Evolutionary conservation across 805 yeast species (phyloP), one percentile per base, ranked within the genome.

Genomic region (Kluyveromyces nonfermentans): DNA sequence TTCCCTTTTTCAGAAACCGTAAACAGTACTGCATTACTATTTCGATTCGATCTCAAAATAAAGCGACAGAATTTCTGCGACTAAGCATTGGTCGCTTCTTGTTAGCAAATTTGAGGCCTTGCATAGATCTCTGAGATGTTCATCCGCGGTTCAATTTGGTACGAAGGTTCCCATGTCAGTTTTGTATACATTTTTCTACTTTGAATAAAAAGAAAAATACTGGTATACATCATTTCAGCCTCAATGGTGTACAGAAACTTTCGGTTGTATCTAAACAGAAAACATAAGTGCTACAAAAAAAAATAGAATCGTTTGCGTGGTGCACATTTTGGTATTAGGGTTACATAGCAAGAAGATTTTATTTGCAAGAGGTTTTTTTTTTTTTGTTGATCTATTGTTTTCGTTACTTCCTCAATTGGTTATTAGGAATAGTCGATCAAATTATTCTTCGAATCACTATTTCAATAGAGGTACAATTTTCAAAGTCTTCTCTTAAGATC

Each of bases 371-470:
- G 30, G 30, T 25, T 22, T 7, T 7, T 22, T 22, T 22, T 25
- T 25, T 25, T 25, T 25, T 25, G 9, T 25, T 25, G 30, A 25
- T 25, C 30, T 38, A 38, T 38, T 38, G 41, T 38, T 38, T 33
- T 38, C 28, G 34, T 38, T 38, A 38, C 41, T 38, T 38, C 41
- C 41, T 28, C 41, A 38, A 38, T 30, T 14, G 41, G 41, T 38
- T 31, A 38, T 14, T 38, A 28, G 25, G 25, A n/a, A 16, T 14
- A 18, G 9, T 33, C n/a, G 35, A 33, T 33, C 20, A 16, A 33
- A 18, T 33, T 33, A 16, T 15, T 15, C 35, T 16, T 33, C n/a
- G 28, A 21, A n/a, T 18, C 34, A 38, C 34, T 38, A 38, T 38
- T 38, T 38, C 41, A 38, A 38, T 18, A 38, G 22, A 38, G 41